Conservation (phyloP, 306 rosid genomes). For the Gleditsia sinensis region DNA sequence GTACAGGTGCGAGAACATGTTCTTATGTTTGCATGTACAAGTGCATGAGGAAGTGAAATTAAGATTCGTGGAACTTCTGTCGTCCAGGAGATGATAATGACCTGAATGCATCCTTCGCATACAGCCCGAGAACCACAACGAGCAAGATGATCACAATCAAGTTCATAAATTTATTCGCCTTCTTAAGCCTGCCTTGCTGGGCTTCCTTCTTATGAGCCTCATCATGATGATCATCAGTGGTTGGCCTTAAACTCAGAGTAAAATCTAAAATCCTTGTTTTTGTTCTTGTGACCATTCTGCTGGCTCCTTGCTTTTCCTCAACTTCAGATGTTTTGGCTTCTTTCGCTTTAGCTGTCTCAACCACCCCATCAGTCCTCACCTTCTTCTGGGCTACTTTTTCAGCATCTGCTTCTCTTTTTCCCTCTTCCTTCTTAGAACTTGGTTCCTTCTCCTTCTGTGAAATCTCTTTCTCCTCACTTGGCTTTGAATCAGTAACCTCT, state of each 20-base stretch:
- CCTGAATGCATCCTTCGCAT: not conserved
- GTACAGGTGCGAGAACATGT: too few relatives aligned
- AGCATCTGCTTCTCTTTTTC: not conserved
- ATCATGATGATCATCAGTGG: too few relatives aligned
- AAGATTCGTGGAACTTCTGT: not conserved
- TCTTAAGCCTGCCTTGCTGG: not conserved
- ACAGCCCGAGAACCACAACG: not conserved
- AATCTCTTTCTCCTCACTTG: not conserved
- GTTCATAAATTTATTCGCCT: not conserved
- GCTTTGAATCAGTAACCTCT: too few relatives aligned
- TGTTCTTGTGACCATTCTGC: not conserved
- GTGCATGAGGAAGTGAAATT: not conserved
- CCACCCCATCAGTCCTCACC: not conserved
- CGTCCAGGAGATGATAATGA: not conserved
- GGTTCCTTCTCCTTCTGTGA: slow-evolving; percentile 1
- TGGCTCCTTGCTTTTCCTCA: not conserved
- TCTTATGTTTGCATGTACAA: not conserved
- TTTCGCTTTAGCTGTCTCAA: not conserved
- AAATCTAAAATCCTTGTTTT: not conserved
- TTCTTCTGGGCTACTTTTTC: not conserved
- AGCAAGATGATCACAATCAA: not conserved
- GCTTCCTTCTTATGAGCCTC: not conserved
- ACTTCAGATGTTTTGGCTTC: not conserved
- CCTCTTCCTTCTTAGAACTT: not conserved
- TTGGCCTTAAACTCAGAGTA: not conserved